phyloP scores from a whole-genome alignment of 1,284 basidiomycete genomes.

The Ganoderma lucidum region DNA sequence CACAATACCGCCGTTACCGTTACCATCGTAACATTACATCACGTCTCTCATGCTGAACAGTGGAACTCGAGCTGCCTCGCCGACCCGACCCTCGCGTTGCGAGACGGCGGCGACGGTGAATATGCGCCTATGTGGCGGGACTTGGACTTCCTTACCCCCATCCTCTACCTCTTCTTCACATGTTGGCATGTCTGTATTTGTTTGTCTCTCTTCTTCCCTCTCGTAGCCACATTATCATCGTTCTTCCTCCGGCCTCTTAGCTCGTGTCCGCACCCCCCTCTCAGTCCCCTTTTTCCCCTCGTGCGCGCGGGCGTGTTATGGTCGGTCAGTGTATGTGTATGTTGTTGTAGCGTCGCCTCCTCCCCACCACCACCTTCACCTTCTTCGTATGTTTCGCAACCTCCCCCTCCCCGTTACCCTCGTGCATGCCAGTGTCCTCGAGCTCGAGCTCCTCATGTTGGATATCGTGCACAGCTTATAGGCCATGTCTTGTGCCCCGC shows the following conservation, averaged over 20 bases:
- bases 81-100: background rate
- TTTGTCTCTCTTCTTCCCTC: background rate
- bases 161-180: constrained; percentile 6
- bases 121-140: constrained; percentile 4
- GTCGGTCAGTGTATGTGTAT: background rate
- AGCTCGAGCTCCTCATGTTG: constrained; percentile 15
- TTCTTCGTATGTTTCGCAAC: background rate
- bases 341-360: background rate
- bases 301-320: background rate
- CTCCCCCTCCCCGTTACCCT: constrained; percentile 3
- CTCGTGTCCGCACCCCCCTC: background rate
- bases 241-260: background rate
- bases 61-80: background rate
- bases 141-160: background rate
- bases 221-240: constrained; percentile 1
- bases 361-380: background rate
- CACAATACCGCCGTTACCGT: background rate
- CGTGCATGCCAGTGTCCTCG: constrained; percentile 5
- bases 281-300: background rate
- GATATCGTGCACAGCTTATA: constrained; percentile 21
- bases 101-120: constrained; percentile 1
- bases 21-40: constrained; percentile 4
- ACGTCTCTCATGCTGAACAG: background rate
- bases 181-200: constrained; percentile 16
- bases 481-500: constrained; percentile 15